Conservation (phyloP, 192 early-diverging fungal species). For the Gaertneriomyces sp. region DNA sequence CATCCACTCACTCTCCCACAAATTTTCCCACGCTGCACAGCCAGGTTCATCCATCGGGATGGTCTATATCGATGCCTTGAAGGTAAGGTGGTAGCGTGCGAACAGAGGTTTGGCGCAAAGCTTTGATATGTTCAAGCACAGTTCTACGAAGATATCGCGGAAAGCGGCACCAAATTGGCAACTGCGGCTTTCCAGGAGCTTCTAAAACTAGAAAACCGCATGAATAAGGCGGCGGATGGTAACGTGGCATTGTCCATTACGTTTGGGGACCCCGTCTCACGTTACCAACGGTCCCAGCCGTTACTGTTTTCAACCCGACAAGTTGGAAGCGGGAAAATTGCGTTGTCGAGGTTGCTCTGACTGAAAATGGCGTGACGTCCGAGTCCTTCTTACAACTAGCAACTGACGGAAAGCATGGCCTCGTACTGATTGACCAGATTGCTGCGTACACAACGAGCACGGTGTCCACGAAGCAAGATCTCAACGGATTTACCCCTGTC, state of each 20-base stretch:
- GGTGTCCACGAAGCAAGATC: slow-evolving; percentile 24
- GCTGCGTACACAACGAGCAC: slow-evolving; percentile 11
- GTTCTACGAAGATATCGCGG: slow-evolving; percentile 47
- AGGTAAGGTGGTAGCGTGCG: slow-evolving; percentile 32
- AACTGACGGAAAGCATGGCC: slow-evolving; percentile 16
- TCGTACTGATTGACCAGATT: slow-evolving; percentile 8
- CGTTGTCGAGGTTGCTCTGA: slow-evolving; percentile 27
- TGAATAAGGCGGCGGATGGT: no score
- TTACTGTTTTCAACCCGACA: slow-evolving; percentile 41
- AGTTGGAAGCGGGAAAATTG: slow-evolving; percentile 26
- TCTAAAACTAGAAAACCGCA: no score
- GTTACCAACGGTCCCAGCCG: slow-evolving; percentile 1
- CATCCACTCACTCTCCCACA: no score
- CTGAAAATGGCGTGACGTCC: no score
- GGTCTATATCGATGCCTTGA: slow-evolving; percentile 83
- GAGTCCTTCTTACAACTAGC: slow-evolving; percentile 8
- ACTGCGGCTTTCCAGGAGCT: slow-evolving; percentile 29
- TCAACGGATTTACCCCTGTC: slow-evolving; percentile 27
- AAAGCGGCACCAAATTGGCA: slow-evolving; percentile 29
- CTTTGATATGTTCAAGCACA: slow-evolving; percentile 5
- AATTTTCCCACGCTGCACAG: neutral
- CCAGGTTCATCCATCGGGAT: slow-evolving; percentile 87
- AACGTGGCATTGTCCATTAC: no score
- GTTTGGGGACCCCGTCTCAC: neutral
- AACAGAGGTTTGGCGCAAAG: neutral